These are phyloP conservation scores for Plectosphaerella plurivora DNA, from an alignment of 2,329 filamentous ascomycete species.

Conservation along the genomic window DNA sequence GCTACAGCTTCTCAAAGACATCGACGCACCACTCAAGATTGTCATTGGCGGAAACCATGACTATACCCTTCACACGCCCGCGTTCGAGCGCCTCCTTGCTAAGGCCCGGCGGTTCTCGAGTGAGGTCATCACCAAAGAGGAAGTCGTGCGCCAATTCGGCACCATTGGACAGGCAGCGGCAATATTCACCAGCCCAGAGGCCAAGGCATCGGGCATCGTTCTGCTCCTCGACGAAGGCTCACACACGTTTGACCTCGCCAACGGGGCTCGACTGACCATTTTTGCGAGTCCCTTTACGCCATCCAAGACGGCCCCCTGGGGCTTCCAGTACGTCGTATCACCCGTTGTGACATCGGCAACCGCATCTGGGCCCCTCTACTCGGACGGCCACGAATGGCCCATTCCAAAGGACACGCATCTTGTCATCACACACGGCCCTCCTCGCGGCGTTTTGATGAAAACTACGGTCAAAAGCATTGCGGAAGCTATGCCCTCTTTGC, in stretches of 20 bases:
- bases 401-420: constrained; percentile 20
- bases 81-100: neutral
- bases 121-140: no score
- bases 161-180: constrained; percentile 22
- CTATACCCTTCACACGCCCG: constrained; percentile 29
- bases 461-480: constrained; percentile 16
- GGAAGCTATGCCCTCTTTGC: constrained; percentile 24
- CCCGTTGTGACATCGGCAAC: constrained; percentile 4
- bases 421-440: constrained; percentile 27
- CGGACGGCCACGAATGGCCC: constrained; percentile 18
- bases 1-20: constrained; percentile 27
- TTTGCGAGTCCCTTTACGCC: constrained; percentile 43
- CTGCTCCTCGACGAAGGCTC: constrained; percentile 21
- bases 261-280: constrained; percentile 33
- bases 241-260: constrained; percentile 31
- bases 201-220: neutral
- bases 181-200: neutral
- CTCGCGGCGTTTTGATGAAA: constrained; percentile 36
- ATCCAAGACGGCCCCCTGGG: constrained; percentile 30
- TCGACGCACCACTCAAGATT: constrained; percentile 41
- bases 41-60: constrained; percentile 50
- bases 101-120: no score
- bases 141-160: constrained; percentile 4
- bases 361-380: neutral
- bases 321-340: constrained; percentile 35